Evolutionary conservation across 2,329 filamentous ascomycete species (phyloP).

Genomic region (Mariannaea sp.): DNA sequence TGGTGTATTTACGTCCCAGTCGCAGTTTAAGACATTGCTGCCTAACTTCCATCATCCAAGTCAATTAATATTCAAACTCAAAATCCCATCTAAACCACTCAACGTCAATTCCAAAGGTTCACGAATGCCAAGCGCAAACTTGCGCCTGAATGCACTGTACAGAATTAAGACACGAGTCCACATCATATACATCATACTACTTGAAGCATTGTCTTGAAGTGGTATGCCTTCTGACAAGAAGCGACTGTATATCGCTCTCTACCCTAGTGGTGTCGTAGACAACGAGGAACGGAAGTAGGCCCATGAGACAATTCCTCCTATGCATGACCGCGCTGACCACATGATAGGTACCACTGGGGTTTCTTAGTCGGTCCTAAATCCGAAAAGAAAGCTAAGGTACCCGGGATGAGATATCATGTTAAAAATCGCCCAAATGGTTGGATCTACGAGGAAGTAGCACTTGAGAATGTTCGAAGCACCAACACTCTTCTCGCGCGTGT

Average conservation of each 20-base stretch:
- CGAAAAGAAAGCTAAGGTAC: constrained; percentile 27
- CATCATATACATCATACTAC: too few species aligned
- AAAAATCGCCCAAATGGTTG: constrained; percentile 36
- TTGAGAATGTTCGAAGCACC: constrained; percentile 31
- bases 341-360: constrained; percentile 38
- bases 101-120: too few species aligned
- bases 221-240: too few species aligned
- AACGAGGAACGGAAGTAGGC: constrained; percentile 32
- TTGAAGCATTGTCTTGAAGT: too few species aligned
- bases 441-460: constrained; percentile 33
- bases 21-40: too few species aligned
- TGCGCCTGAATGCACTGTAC: too few species aligned
- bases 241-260: constrained; percentile 42
- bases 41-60: too few species aligned
- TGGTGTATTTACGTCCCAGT: too few species aligned
- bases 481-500: constrained; percentile 44
- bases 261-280: constrained; percentile 33
- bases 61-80: too few species aligned
- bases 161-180: too few species aligned
- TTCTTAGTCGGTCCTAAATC: constrained; percentile 40
- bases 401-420: constrained; percentile 42
- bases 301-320: not conserved
- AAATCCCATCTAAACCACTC: too few species aligned
- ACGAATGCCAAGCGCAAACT: too few species aligned
- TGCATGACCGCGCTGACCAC: not conserved